These are phyloP conservation scores for Tulasnella sp. DNA, from an alignment of 768 basidiomycete genomes.

Conservation along the genomic window DNA sequence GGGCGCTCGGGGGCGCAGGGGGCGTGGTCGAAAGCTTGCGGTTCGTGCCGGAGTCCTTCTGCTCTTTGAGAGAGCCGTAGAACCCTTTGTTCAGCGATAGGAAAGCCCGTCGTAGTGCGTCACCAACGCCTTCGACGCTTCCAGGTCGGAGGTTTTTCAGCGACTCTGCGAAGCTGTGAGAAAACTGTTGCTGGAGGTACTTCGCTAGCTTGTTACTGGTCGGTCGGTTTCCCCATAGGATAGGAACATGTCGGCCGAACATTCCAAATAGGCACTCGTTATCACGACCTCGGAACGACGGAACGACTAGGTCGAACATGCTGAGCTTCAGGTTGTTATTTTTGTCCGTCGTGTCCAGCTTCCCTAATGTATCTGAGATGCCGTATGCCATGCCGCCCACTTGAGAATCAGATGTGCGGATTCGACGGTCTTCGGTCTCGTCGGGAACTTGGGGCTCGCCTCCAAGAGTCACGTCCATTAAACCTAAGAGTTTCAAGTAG, in stretches of 20 bases:
- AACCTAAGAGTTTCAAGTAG: conserved; percentile 83
- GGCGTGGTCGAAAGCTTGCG: conserved; percentile 77
- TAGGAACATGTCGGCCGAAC: conserved; percentile 75
- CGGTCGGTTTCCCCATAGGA: conserved; percentile 40
- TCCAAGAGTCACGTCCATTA: conserved; percentile 92
- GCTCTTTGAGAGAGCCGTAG: conserved; percentile 54
- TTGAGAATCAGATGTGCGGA: conserved; percentile 84
- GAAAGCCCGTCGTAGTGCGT: conserved; percentile 85
- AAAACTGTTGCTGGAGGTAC: conserved; percentile 79
- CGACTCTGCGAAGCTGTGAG: conserved; percentile 57
- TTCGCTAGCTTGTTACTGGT: conserved; percentile 68
- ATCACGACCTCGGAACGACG: conserved; percentile 69
- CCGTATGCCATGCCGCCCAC: conserved; percentile 94
- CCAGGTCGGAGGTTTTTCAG: conserved; percentile 49
- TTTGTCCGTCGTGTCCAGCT: conserved; percentile 52
- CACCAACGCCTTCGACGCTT: conserved; percentile 53
- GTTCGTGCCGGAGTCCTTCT: conserved; percentile 32
- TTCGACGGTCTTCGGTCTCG: conserved; percentile 75
- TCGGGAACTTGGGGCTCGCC: conserved; percentile 54
- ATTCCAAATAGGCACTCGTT: conserved; percentile 92
- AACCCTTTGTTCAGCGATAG: conserved; percentile 78
- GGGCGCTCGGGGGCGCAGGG: conserved; percentile 41
- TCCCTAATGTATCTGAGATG: conserved; percentile 86
- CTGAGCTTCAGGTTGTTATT: conserved; percentile 80
- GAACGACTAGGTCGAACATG: conserved; percentile 90